Conservation (phyloP, 1,139 yeast species). For the Taphrina populina region DNA sequence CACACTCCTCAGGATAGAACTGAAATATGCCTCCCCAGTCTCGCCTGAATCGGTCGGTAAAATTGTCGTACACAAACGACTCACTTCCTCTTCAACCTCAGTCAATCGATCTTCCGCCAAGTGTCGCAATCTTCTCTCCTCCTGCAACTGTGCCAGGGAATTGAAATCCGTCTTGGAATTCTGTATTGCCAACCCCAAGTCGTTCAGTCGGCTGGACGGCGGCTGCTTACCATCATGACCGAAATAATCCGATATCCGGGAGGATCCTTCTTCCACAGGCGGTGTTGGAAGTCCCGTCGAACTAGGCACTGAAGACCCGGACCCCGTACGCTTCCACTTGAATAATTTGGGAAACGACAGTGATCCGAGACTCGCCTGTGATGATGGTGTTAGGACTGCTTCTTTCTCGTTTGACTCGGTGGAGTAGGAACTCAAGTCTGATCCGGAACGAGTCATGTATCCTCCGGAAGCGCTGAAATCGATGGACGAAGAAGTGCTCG, state of each 20-base stretch:
- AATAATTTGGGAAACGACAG: slow-evolving; percentile 11
- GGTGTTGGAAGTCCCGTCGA: slow-evolving; percentile 14
- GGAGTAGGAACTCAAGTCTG: slow-evolving; percentile 24
- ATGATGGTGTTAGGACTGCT: not conserved
- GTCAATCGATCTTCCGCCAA: slow-evolving; percentile 26
- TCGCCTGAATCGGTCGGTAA: slow-evolving; percentile 29
- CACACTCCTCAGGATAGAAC: slow-evolving; percentile 10
- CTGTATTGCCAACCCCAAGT: slow-evolving; percentile 3
- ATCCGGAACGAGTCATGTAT: slow-evolving; percentile 18
- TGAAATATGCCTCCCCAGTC: slow-evolving; percentile 28
- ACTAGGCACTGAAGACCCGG: slow-evolving; percentile 1
- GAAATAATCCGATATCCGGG: slow-evolving; percentile 12
- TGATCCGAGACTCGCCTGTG: not conserved
- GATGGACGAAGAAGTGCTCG: slow-evolving; percentile 1
- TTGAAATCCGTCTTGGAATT: slow-evolving; percentile 1
- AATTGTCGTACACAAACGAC: slow-evolving; percentile 18
- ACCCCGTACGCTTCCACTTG: slow-evolving; percentile 18
- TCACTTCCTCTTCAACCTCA: slow-evolving; percentile 25
- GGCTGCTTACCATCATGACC: not conserved
- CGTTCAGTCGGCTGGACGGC: not conserved
- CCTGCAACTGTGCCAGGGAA: slow-evolving; percentile 12
- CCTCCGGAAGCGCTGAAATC: not conserved
- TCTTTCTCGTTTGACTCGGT: not conserved
- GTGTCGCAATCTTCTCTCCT: slow-evolving; percentile 24
- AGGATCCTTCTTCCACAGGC: not conserved